Base-by-base conservation (phyloP, 2,329 filamentous ascomycete species). In the Venturiaceae sp. region DNA sequence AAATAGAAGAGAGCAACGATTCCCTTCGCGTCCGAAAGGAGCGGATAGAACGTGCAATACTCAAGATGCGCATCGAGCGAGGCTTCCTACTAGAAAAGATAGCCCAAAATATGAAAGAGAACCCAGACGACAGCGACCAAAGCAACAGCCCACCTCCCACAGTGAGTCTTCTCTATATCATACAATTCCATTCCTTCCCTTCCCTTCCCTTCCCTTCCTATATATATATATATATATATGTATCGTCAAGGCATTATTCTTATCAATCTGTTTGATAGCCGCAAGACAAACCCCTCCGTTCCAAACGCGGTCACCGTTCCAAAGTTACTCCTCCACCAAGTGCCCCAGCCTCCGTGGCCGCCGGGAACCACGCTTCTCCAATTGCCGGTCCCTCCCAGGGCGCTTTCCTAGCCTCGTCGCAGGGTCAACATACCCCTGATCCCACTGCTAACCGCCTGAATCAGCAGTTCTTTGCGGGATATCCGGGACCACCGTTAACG, bases 1-100 rank as follows among this genome's bases (percentile, higher is more conserved):
- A 96, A 71, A 90, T 97, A 66, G 92, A 97, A 71, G 85, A 90
- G 61, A 87, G 90, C 68, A 96, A 96, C 71, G 91, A 96, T 66
- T 83, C 88, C 59, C 87, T 90, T 52, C 84, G 90, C 57, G 77
- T 90, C 57, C 87, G 90, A 55, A 87, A 96, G 63, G 79, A 82
- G 41, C 87, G 92, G 53, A 83, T 95, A 62, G 86, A 88, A 72
- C 85, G 92, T 63, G 88, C 90, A 67, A 87, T 96, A 64, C 87
- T 95, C 71, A 96, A 97, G 75, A 84, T 95, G 80, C 86, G 94
- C 54, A 82, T 97, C 26, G 88, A 95, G 75, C 83, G 90, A 62
- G 88, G 89, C 28, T 77, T 79, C 63, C 71, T 80, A 19, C 72
- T 80, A 26, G 76, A 80, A 58, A 73, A 77, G 60, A 69, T 80